A percentile compares a stretch with the other conserved stretches of the same genome.
phyloP scores from a whole-genome alignment of 108 stramenopile genomes.

The Seminavis robusta region DNA sequence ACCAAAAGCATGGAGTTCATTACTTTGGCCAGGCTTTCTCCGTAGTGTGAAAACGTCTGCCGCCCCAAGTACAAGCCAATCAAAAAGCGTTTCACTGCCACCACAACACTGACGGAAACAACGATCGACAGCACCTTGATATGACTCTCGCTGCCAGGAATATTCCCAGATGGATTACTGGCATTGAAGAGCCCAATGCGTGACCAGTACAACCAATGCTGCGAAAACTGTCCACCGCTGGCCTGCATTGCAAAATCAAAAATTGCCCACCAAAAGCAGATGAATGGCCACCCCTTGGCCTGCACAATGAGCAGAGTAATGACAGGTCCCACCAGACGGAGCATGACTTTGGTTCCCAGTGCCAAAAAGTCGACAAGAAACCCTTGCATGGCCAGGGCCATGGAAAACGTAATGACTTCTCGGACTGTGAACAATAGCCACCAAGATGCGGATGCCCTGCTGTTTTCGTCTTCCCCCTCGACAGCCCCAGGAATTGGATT shows the following conservation, averaged over 20 bases:
- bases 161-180: constrained; percentile 30
- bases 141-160: constrained; percentile 9
- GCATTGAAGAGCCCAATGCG: constrained; percentile 27
- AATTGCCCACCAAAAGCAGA: constrained; percentile 34
- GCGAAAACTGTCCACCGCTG: constrained; percentile 15
- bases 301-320: constrained; percentile 31
- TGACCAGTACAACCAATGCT: constrained; percentile 47
- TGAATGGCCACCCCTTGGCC: constrained; percentile 49
- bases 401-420: constrained; percentile 25
- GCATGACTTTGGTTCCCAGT: constrained; percentile 11
- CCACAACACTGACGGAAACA: constrained; percentile 31
- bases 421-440: constrained; percentile 37
- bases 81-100: constrained; percentile 58
- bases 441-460: constrained; percentile 32
- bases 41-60: constrained; percentile 30
- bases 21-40: constrained; percentile 38
- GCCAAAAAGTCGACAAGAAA: constrained; percentile 38
- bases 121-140: constrained; percentile 27
- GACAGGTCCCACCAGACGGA: constrained; percentile 23
- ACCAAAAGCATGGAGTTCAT: constrained; percentile 64
- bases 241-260: constrained; percentile 27
- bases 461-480: background rate
- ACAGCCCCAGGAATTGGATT: constrained; percentile 9
- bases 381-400: constrained; percentile 17
- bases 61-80: constrained; percentile 57